Evolutionary conservation across 1,284 basidiomycete species (phyloP), one percentile per base, ranked within the genome.

Genomic region (Marasmius fiardii): DNA sequence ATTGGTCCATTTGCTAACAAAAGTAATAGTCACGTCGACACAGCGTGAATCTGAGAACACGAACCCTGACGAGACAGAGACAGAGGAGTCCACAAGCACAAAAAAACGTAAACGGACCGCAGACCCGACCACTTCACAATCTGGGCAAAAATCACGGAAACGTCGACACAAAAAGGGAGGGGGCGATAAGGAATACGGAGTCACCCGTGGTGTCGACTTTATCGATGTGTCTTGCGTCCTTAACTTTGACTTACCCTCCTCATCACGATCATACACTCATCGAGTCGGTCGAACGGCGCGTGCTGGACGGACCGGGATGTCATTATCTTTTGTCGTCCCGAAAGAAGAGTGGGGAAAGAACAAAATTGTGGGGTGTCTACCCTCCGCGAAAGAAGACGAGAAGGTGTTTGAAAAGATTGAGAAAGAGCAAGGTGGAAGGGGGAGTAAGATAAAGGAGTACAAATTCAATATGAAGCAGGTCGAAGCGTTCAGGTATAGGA

Each of bases 401-500:
- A 67, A 67, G 8, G 83, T 95, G 7, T 95, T 94, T 74, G 77
- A 73, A 58, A 81, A 85, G 65, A 92, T 97, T 43, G 87, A 90
- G 67, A 80, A 78, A 60, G 84, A 89, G 67, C 87, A 90, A 67
- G 83, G 75, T 4, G 85, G 85, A 37, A 74, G 84, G 54, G 90
- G 88, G 26, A 86, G 85, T 54, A 83, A 90, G 61, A 81, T 98
- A 61, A 90, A 92, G 69, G 94, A 95, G 70, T 99, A 97, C 74
- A 83, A 87, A 39, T 92, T 98, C 67, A 94, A 98, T 70, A 87
- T 92, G 90, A 82, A 86, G 72, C 88, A 97, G 75, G 93, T 98
- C 41, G 95, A 98, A 64, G 95, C 93, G n/a, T 99, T 99, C 76
- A 78, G 95, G 63, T 99, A 99, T 73, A 83, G 97, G 52, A 98